These are phyloP conservation scores for Oryza australiensis DNA, from an alignment of 176 grass and related monocot species.

Conservation along the genomic window DNA sequence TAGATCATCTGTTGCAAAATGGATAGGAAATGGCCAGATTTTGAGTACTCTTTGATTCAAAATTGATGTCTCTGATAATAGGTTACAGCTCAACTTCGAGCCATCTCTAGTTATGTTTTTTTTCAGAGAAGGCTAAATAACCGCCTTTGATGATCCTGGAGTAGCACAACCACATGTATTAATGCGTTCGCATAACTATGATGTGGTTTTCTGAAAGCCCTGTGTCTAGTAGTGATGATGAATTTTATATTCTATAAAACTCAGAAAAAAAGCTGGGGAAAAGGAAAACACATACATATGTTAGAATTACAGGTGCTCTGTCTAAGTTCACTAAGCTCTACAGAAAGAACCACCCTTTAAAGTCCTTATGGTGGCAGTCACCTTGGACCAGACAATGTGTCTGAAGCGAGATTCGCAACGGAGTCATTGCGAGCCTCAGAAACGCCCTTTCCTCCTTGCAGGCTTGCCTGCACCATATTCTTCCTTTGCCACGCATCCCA, in stretches of 20 bases:
- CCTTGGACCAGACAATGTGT: slow-evolving; percentile 27
- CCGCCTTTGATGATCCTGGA: not conserved
- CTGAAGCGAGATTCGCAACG: slow-evolving; percentile 12
- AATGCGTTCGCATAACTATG: not conserved
- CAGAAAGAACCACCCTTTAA: not conserved
- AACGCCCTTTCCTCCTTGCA: not conserved
- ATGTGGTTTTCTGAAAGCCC: not conserved
- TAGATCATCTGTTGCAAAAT: not conserved
- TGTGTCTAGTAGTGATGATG: not conserved
- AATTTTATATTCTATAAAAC: not conserved
- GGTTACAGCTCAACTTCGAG: not conserved
- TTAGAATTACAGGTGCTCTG: not conserved
- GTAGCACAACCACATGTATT: not conserved
- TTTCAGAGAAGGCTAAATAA: not conserved
- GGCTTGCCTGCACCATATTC: not conserved
- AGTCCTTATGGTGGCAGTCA: not conserved
- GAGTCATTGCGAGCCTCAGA: slow-evolving; percentile 2
- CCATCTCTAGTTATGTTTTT: not conserved
- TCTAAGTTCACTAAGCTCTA: not conserved
- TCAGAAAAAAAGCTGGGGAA: not conserved
- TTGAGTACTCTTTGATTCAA: not conserved
- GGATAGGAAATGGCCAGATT: not conserved
- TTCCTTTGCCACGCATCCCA: slow-evolving; percentile 17
- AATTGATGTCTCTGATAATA: not conserved
- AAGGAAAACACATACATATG: not conserved